Conservation (phyloP, 2,329 filamentous ascomycete species). For the Diaporthe batatas region DNA sequence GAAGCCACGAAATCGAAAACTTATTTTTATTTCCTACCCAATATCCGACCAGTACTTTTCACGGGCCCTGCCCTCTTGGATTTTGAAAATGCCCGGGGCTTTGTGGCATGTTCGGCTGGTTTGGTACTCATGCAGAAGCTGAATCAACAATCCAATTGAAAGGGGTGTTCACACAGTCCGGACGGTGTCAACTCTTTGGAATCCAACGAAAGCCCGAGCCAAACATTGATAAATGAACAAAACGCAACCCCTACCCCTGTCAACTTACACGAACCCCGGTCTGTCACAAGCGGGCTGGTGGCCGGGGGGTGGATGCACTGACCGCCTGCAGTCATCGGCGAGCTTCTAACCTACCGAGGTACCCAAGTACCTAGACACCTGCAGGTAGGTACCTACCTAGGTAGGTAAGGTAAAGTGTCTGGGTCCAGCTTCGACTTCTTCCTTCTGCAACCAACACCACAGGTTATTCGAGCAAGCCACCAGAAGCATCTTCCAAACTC, state of each 20-base stretch:
- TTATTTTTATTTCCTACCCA: not conserved
- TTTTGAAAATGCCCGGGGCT: not conserved
- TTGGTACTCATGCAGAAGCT: too few relatives aligned
- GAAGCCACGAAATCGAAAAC: too few relatives aligned
- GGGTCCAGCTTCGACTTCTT: not conserved
- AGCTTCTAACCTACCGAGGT: slow-evolving; percentile 2
- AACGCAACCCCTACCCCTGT: not conserved
- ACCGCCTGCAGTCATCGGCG: slow-evolving; percentile 30
- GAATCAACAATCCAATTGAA: too few relatives aligned
- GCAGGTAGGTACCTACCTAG: too few relatives aligned
- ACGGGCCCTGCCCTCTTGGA: too few relatives aligned
- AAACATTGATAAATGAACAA: not conserved
- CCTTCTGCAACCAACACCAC: slow-evolving; percentile 24
- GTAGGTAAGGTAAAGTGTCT: not conserved
- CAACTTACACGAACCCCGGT: slow-evolving; percentile 20
- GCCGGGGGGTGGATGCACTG: not conserved
- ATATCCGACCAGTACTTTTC: too few relatives aligned
- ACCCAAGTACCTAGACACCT: too few relatives aligned
- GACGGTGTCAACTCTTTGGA: too few relatives aligned
- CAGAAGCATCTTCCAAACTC: not conserved
- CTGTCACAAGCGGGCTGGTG: not conserved
- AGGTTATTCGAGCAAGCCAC: slow-evolving; percentile 1
- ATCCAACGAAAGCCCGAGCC: not conserved
- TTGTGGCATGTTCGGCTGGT: not conserved
- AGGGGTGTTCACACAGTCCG: too few relatives aligned